Evolutionary conservation across 2,329 filamentous ascomycete genomes (phyloP), one percentile per base, ranked within the genome.

Genomic region (Neofusicoccum sp.): DNA sequence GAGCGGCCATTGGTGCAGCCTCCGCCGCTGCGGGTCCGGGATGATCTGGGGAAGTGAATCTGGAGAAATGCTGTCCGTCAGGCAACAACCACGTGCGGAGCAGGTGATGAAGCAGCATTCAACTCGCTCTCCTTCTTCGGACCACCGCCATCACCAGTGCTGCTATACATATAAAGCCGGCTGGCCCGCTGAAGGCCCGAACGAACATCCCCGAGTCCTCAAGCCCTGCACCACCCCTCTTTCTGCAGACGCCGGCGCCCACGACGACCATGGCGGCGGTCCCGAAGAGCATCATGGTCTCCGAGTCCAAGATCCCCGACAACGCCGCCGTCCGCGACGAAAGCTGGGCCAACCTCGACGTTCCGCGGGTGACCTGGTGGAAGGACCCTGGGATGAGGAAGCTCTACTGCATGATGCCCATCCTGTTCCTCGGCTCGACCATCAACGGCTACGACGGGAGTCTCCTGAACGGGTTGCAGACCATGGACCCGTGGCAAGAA

Each of bases 361-460:
- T 72, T 33, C 69, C 71, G 24, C 65, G 65, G 48, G 70, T 73
- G 36, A 72, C 69, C 12, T 73, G 70, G 70, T 72, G 69, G 61
- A 68, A 66, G 26, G 69, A 73, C 38, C 60, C 69, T 4, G 67
- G 65, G 12, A 57, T 73, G 53, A 60, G 71, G 47, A 70, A 63
- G 61, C 70, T 63, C 16, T 73, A 73, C 66, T 66, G 65, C 40
- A 62, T 72, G 64, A 69, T 69, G 63, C 69, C 71, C 62, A 67
- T 73, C 20, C 67, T 73, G 24, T 62, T 73, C 26, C 69, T 69
- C 24, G 61, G 41, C 4, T 49, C 57, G n/a, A 59, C 57, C 62
- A 78, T 79, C 64, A 80, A 80, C 63, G 79, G 79, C 31, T 81
- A 80, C 63, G 78, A 81, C 65, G 77, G 79, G 12, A 78, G 75